A percentile compares a stretch with the other conserved stretches of the same genome.
phyloP scores from a whole-genome alignment of 495 filamentous ascomycete species.

The Geopyxis carbonaria region DNA sequence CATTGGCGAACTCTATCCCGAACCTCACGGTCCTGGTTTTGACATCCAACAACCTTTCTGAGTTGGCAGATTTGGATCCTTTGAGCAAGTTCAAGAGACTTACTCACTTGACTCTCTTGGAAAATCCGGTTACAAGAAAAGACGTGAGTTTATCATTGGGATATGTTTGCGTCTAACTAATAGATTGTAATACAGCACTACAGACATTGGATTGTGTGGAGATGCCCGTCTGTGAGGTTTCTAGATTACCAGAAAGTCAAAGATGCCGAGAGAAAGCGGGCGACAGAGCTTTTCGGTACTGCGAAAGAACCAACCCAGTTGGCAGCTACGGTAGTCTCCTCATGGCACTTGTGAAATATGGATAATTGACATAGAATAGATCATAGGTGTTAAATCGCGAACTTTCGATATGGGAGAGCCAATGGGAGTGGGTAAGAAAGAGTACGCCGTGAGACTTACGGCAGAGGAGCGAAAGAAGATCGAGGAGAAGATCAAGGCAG shows the following conservation, averaged over 20 bases:
- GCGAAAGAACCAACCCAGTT: conserved; percentile 56
- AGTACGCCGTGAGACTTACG: conserved; percentile 52
- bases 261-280: conserved; percentile 57
- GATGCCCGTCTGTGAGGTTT: conserved; percentile 67
- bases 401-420: conserved; percentile 52
- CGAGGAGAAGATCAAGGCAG: conserved; percentile 58
- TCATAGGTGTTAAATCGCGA: conserved; percentile 73
- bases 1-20: conserved; percentile 54
- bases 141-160: conserved; percentile 45
- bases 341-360: neutral
- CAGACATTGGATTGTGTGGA: conserved; percentile 79
- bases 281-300: conserved; percentile 68
- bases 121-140: conserved; percentile 80
- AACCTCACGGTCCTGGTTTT: conserved; percentile 63
- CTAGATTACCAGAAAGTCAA: conserved; percentile 88
- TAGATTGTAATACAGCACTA: conserved; percentile 48
- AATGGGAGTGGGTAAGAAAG: conserved; percentile 37
- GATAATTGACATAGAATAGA: conserved; percentile 29
- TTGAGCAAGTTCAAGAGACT: conserved; percentile 49
- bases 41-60: conserved; percentile 54
- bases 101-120: conserved; percentile 63
- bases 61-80: conserved; percentile 78
- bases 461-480: conserved; percentile 52
- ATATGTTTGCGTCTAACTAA: conserved; percentile 1
- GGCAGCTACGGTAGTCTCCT: conserved; percentile 54